Base-by-base conservation (phyloP, 2,329 filamentous ascomycete genomes). In the Botryotinia convoluta region DNA sequence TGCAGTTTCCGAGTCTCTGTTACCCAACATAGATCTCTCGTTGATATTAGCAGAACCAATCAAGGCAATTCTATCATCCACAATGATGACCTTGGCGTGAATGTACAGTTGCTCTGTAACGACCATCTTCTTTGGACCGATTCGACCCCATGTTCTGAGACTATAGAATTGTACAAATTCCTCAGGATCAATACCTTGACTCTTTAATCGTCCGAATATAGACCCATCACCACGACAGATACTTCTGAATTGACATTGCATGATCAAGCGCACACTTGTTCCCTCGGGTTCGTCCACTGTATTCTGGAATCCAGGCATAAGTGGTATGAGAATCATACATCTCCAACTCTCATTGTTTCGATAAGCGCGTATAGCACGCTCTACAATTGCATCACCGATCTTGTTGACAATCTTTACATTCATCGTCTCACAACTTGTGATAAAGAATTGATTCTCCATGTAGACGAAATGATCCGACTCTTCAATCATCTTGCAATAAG, bases 11-110 rank as follows among this genome's bases (percentile, higher is more conserved):
- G 95, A 98, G 82, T 99, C 96, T 79, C 96, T 90, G 67, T 89
- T 92, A 14, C 96, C 96, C 75, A 98, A 83, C 94, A 98, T 94
- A 10, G 95, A 98, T 63, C 96, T 91, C 82, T 99, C 96, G 79
- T 99, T 99, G 85, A 99, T 98, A 81, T 99, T 99, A 71, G 96
- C 96, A 63, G 95, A 98, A 29, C 96, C 96, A 78, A 99, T 99
- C 75, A 99, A 90, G 32, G 92, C 95, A 73, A 96, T 90, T 48
- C 95, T 90, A 80, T 99, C 96, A 82, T 99, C 96, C 7, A 97
- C 95, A 72, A 99, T 88, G 86, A 98, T 98, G 77, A 92, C 92
- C 83, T 99, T 99, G 75, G 96, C 96, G 80, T 99, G 96, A 73
- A 99, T 98, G 81, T 99, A 99, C 18, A 99, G 88, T 83, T 98